Base-by-base conservation (phyloP, 148 eudicot genomes). In the Mesembryanthemum crystallinum region DNA sequence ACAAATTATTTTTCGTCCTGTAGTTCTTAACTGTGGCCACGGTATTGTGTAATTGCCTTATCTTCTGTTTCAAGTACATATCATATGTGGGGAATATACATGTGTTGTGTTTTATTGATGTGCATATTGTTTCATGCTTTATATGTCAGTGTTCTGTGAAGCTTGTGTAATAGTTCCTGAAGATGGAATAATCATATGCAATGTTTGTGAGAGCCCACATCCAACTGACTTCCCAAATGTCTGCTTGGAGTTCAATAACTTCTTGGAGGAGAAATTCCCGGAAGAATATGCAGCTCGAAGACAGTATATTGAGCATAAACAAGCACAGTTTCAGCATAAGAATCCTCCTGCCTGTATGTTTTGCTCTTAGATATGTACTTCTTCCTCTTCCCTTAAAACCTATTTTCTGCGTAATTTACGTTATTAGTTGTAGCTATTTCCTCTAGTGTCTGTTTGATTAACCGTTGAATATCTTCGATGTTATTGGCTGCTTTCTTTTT, bases 11-110 rank as follows among this genome's bases (percentile, higher is more conserved):
- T 83, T 67, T 77, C 87, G 86, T 70, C 97, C 97, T 52, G 85
- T 74, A 79, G 91, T 88, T 86, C 86, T 92, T 45, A 88, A 92
- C 69, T 92, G 97, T 84, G 97, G 97, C 64, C 97, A 92, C 82
- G 97, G 97, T 92, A 89, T 21, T 52, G 30, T 72, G 47, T 76
- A 23, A 57, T 43, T 37, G 27, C 76, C 51, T n/a, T 73, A 12
- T 54, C 17, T 27, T 18, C 18, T 37, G 2, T 65, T 33, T 30
- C 27, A 57, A 29, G 79, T 76, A 24, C 35, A 42, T 59, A 28
- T 51, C 42, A 8, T 5, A 37, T 60, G 47, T 32, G 43, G 51
- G n/a, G 15, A 55, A 51, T 49, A 20, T 33, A 11, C 55, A 18
- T 67, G 51, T 33, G 17, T 64, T 30, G 60, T 69, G 18, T 43